Evolutionary conservation across 768 basidiomycete genomes (phyloP), one percentile per base, ranked within the genome.

Genomic region (Leccinum incarnatum): DNA sequence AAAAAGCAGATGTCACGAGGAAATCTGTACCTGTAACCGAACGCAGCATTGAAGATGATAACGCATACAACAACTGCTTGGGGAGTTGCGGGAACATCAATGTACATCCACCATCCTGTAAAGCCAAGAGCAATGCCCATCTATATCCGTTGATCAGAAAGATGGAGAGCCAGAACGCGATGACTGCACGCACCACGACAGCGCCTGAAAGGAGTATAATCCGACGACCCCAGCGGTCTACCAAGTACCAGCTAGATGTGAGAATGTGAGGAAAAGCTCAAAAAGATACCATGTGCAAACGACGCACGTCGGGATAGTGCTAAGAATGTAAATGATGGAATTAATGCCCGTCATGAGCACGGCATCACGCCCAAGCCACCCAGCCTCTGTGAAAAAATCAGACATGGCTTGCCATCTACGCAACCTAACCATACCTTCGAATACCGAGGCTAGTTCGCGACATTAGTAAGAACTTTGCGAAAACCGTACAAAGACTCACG

Each of bases 261-360:
- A 12, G 55, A 36, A 48, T 23, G 40, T 63, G 51, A 51, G 58
- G 40, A 53, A 59, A 59, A 54, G 37, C 19, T 12, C 9, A 11
- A n/a, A 36, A 42, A 55, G 54, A 53, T 25, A 59, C 23, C 1
- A 49, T 9, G 46, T 19, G 49, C 17, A 30, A 19, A n/a, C 29
- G n/a, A 73, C 89, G 59, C 62, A 93, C 89, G 94, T 88, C 5
- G 92, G 92, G 42, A 95, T 74, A 4, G 93, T 91, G 67, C 87
- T 88, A 12, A 89, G 74, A 23, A 92, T 67, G 63, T 93, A 93
- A 60, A 93, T 87, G 55, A 91, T 78, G 7, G 89, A 85, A 67
- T 97, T 98, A 68, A 97, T 90, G 2, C 95, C 95, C 12, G 95
- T 93, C 95, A 98, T 98, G 25, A 98, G 79, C 60, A 98, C 84